Conservation (phyloP, 169 alveolate genomes). For the Amoebophrya sp. region DNA sequence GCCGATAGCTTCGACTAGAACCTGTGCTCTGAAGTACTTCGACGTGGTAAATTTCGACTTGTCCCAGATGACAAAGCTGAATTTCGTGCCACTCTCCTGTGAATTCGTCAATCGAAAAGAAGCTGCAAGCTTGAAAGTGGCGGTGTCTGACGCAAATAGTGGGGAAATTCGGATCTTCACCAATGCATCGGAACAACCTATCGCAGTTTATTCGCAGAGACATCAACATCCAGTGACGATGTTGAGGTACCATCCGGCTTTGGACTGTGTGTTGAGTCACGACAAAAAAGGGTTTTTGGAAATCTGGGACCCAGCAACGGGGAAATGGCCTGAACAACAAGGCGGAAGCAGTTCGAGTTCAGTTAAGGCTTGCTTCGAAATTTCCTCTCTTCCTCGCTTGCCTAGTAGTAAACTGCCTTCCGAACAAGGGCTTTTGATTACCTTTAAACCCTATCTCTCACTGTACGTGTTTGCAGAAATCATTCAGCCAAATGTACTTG, state of each 20-base stretch:
- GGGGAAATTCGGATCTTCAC: not conserved
- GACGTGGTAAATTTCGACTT: constrained; percentile 43
- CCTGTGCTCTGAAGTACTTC: constrained; percentile 12
- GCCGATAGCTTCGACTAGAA: not conserved
- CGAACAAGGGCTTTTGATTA: no score
- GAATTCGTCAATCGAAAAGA: constrained; percentile 53
- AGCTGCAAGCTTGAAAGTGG: not conserved
- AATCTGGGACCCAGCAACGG: constrained; percentile 62
- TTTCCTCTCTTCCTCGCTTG: no score
- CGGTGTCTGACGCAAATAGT: not conserved
- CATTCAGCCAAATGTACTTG: no score
- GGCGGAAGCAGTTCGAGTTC: not conserved
- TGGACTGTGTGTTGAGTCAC: constrained; percentile 57
- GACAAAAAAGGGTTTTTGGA: constrained; percentile 69
- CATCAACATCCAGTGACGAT: constrained; percentile 50
- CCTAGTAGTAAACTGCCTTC: no score
- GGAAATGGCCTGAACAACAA: constrained; percentile 54
- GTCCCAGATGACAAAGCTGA: constrained; percentile 45
- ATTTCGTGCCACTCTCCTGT: constrained; percentile 58
- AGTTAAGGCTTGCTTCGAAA: no score
- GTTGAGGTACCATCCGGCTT: constrained; percentile 52
- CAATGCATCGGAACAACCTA: no score
- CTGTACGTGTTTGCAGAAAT: no score
- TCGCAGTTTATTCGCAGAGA: not conserved
- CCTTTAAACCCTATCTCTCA: no score